These are phyloP conservation scores for Cutaneotrichosporon mucoides DNA, from an alignment of 1,284 basidiomycete species.

Conservation along the genomic window DNA sequence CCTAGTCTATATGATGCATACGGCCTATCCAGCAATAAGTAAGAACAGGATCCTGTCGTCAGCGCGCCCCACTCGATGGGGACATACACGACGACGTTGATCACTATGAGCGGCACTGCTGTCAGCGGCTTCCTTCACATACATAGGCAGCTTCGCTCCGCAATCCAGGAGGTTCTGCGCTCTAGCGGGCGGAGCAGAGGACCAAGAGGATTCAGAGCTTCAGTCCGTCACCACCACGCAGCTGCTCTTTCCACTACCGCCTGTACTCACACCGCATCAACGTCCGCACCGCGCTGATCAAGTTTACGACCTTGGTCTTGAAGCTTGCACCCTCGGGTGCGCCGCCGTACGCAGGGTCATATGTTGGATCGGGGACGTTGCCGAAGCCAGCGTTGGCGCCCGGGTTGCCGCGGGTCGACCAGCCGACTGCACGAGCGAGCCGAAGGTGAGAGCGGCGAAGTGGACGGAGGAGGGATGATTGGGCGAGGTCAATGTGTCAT, in stretches of 20 bases:
- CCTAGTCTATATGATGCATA: constrained; percentile 3
- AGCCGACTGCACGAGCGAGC: constrained; percentile 65
- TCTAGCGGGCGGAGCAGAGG: too few relatives aligned
- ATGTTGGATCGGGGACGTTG: constrained; percentile 34
- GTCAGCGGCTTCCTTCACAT: constrained; percentile 20
- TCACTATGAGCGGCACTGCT: constrained; percentile 76
- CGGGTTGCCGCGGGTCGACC: constrained; percentile 65
- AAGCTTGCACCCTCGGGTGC: constrained; percentile 59
- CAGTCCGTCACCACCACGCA: too few relatives aligned
- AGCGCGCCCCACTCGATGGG: background rate
- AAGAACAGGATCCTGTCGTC: constrained; percentile 13
- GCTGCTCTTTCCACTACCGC: background rate
- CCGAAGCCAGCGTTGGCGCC: constrained; percentile 44
- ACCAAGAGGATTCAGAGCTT: too few relatives aligned
- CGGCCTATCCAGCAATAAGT: constrained; percentile 9
- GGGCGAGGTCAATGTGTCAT: too few relatives aligned
- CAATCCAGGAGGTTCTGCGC: too few relatives aligned
- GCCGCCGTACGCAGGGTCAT: constrained; percentile 50
- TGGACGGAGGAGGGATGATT: background rate
- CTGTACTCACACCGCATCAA: constrained; percentile 77
- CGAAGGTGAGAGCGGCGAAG: background rate
- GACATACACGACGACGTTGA: constrained; percentile 66
- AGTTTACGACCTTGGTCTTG: constrained; percentile 80
- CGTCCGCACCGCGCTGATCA: constrained; percentile 89
- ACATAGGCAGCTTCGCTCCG: background rate